phyloP scores from a whole-genome alignment of 257 asterid genomes.

The Solanum bukasovii region DNA sequence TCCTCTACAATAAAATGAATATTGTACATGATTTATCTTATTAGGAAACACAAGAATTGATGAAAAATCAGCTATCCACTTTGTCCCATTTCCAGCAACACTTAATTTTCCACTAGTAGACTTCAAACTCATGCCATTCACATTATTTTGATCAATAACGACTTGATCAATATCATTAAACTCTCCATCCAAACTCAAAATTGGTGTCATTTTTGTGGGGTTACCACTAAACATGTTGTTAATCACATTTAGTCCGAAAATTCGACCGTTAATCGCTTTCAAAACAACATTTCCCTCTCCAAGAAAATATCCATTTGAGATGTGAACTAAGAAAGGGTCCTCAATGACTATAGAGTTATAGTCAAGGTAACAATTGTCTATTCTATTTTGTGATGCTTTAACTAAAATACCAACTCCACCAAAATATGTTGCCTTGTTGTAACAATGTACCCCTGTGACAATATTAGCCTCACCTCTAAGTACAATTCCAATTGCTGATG shows the following conservation, averaged over 20 bases:
- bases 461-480: conserved; percentile 44
- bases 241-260: conserved; percentile 33
- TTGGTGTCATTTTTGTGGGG: conserved; percentile 19
- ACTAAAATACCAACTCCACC: conserved; percentile 52
- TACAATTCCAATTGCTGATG: conserved; percentile 37
- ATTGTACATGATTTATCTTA: conserved; percentile 30
- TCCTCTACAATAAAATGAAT: conserved; percentile 25
- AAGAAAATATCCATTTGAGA: conserved; percentile 39
- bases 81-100: conserved; percentile 44
- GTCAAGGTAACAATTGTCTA: conserved; percentile 32
- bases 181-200: conserved; percentile 27
- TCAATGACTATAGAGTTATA: conserved; percentile 42
- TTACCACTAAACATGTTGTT: conserved; percentile 38
- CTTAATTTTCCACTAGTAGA: conserved; percentile 34
- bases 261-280: conserved; percentile 32
- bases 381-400: conserved; percentile 42
- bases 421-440: conserved; percentile 44
- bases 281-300: conserved; percentile 47
- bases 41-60: conserved; percentile 38
- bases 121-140: conserved; percentile 42
- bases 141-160: conserved; percentile 36
- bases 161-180: conserved; percentile 38
- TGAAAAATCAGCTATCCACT: conserved; percentile 45
- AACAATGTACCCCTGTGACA: conserved; percentile 43
- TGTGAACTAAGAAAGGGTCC: conserved; percentile 36